Percentiles rank a stretch among this genome's conserved stretches.
Evolutionary conservation across 139 green algal genomes (phyloP).

Genomic region (Mesostigma viride): DNA sequence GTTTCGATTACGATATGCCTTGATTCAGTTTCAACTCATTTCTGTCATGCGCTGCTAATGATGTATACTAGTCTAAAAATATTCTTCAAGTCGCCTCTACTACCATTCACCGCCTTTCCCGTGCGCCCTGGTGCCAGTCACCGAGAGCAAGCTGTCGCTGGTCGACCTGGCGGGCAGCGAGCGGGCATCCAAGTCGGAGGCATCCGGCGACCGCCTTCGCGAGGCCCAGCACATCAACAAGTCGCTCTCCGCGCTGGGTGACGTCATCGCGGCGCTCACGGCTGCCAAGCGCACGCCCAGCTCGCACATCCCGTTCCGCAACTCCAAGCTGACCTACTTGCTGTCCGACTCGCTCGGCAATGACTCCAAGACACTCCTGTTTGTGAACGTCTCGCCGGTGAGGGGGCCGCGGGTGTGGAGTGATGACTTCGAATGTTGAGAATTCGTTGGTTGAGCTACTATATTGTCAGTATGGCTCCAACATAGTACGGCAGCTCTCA

Average conservation of each 20-base stretch:
- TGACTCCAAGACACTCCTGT: conserved; percentile 30
- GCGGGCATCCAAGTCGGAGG: conserved; percentile 40
- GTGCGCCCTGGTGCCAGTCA: not conserved
- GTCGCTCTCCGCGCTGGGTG: conserved; percentile 34
- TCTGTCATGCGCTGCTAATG: too few relatives aligned
- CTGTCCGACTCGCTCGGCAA: conserved; percentile 24
- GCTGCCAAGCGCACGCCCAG: conserved; percentile 8
- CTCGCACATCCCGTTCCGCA: conserved; percentile 28
- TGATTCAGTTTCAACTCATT: too few relatives aligned
- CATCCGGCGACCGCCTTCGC: conserved; percentile 32
- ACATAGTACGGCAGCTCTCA: too few relatives aligned
- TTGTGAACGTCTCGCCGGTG: conserved; percentile 25
- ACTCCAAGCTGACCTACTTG: conserved; percentile 38
- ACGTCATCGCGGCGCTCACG: conserved; percentile 29
- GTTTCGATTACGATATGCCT: too few relatives aligned
- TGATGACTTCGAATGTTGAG: too few relatives aligned
- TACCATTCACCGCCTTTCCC: not conserved
- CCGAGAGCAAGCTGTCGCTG: conserved; percentile 80
- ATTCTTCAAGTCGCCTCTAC: not conserved
- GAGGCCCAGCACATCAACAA: conserved; percentile 45
- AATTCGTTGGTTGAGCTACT: too few relatives aligned
- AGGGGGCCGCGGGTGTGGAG: too few relatives aligned
- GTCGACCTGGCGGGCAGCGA: conserved; percentile 92
- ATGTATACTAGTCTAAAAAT: too few relatives aligned
- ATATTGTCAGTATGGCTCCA: too few relatives aligned